Base-by-base conservation (phyloP, 306 rosid species). In the Lathyrus tuberosus region DNA sequence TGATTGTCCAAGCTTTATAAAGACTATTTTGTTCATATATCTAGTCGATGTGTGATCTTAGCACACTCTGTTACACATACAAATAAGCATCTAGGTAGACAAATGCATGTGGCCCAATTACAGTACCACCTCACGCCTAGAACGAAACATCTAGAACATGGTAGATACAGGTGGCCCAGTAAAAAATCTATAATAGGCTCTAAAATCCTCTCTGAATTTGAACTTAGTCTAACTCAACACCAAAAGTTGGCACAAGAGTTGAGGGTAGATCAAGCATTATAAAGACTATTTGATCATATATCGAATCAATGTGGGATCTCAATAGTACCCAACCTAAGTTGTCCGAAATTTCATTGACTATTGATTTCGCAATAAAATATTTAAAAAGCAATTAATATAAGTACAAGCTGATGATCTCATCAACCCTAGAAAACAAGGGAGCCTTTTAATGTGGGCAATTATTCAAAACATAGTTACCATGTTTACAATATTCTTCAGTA, bases 331-430 rank as follows among this genome's bases (percentile, higher is more conserved):
- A 43, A 18, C 49, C 40, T 13, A 31, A 18, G 16, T 61, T 72
- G 59, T 60, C 69, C 10, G 62, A 57, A 40, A 47, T 24, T 47
- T 46, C n/a, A 37, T 35, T 47, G 5, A 61, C 15, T 13, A 22
- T 49, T 62, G 62, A 61, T 49, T 51, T 64, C 65, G 9, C 13
- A 26, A 41, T 42, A 53, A 17, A 28, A 52, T 9, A 38, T 24
- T 40, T 40, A 40, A 35, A 54, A 63, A n/a, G 24, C 38, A 14
- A 8, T 49, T 49, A 51, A 73, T 38, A 26, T 52, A 64, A 28
- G 31, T 52, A 52, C 37, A 8, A 41, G n/a, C 58, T 30, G 10
- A 65, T 9, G 28, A 42, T 40, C 65, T 64, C 65, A 28, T 17
- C 48, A 18, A 62, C 48, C 67, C 48, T 5, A 15, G 4, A 38